Evolutionary conservation across 2,329 filamentous ascomycete species (phyloP).

Genomic region (Ascochyta viciae-villosae): DNA sequence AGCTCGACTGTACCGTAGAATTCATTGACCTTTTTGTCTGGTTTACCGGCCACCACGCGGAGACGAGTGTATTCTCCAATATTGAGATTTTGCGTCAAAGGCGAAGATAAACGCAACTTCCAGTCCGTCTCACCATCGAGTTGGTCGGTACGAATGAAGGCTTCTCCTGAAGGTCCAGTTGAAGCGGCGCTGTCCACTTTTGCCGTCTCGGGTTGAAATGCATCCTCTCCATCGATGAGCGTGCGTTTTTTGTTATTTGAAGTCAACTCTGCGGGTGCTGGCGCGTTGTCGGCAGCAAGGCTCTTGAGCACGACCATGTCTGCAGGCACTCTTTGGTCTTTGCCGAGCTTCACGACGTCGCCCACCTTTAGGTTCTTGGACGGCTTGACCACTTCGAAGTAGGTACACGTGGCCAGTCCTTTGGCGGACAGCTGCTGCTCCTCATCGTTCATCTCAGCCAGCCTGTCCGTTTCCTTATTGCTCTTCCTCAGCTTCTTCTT

Average conservation of each 20-base stretch:
- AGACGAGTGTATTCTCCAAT: constrained; percentile 72
- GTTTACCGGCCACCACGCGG: constrained; percentile 82
- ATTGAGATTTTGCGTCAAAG: constrained; percentile 80
- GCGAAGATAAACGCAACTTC: constrained; percentile 90
- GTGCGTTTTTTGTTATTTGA: constrained; percentile 13
- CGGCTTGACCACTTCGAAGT: constrained; percentile 76
- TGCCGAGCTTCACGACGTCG: constrained; percentile 90
- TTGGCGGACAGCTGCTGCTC: constrained; percentile 57
- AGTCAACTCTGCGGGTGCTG: constrained; percentile 9
- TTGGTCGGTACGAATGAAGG: constrained; percentile 97
- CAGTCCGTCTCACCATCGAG: constrained; percentile 98
- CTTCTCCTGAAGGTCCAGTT: constrained; percentile 71
- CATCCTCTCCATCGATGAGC: constrained; percentile 28
- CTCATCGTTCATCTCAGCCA: constrained; percentile 75
- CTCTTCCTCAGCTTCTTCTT: constrained; percentile 46
- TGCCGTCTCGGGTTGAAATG: constrained; percentile 21
- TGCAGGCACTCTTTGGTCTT: constrained; percentile 91
- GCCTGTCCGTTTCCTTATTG: constrained; percentile 50
- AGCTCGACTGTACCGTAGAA: constrained; percentile 91
- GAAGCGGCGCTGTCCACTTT: constrained; percentile 27
- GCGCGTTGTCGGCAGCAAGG: constrained; percentile 53
- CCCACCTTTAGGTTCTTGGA: constrained; percentile 91
- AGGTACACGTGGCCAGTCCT: constrained; percentile 54
- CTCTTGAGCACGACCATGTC: constrained; percentile 94
- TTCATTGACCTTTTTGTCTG: constrained; percentile 92